These are phyloP conservation scores for Kappamyces sp. DNA, from an alignment of 192 early-diverging fungal genomes.

Conservation along the genomic window DNA sequence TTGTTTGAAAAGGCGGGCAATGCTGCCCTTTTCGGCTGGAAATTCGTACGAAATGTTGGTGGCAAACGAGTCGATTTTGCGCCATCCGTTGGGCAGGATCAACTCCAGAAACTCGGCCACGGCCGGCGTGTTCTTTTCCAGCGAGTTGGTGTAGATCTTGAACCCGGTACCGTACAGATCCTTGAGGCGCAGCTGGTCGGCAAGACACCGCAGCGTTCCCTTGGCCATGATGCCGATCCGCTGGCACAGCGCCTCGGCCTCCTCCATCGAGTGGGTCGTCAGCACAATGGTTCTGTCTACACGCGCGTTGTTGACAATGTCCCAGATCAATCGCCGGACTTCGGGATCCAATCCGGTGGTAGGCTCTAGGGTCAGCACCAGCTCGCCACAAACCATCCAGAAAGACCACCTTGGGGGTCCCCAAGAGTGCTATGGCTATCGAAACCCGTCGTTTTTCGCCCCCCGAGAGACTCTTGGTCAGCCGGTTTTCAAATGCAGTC, in stretches of 20 bases:
- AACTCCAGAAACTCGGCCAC: constrained; percentile 29
- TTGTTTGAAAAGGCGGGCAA: constrained; percentile 44
- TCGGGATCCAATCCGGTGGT: constrained; percentile 64
- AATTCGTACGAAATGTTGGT: constrained; percentile 53
- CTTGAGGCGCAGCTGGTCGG: constrained; percentile 57
- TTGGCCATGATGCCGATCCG: constrained; percentile 75
- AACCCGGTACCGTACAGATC: constrained; percentile 66
- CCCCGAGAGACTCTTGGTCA: constrained; percentile 49
- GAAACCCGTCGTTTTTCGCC: constrained; percentile 59
- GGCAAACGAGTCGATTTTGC: constrained; percentile 53
- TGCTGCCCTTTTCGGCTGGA: constrained; percentile 30
- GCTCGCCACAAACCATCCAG: constrained; percentile 44
- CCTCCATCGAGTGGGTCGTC: constrained; percentile 75
- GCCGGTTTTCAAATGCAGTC: constrained; percentile 36
- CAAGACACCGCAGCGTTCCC: constrained; percentile 64
- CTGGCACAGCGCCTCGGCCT: constrained; percentile 71
- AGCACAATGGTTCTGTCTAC: constrained; percentile 56
- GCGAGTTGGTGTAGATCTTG: constrained; percentile 52
- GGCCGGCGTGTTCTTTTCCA: constrained; percentile 36
- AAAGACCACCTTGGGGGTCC: constrained; percentile 54
- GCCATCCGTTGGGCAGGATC: constrained; percentile 45
- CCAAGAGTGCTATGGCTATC: constrained; percentile 45
- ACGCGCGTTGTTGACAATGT: constrained; percentile 56
- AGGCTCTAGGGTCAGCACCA: constrained; percentile 31
- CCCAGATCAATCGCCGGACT: constrained; percentile 71